These are phyloP conservation scores for Aspergillus egyptiacus DNA, from an alignment of 495 filamentous ascomycete genomes.

Conservation along the genomic window DNA sequence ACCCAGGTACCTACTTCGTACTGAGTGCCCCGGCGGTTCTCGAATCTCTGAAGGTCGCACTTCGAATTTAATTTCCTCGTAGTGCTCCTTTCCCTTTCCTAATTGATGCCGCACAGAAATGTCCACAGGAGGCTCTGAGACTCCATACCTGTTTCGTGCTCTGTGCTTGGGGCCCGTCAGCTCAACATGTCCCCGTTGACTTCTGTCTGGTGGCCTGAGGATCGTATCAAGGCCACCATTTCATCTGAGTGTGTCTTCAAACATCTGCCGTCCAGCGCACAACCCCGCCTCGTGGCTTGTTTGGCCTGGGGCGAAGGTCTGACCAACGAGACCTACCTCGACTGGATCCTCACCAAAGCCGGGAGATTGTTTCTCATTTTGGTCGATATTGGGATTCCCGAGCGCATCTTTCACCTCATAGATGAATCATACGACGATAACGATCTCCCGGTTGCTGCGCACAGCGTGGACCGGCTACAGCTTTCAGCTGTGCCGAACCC, in stretches of 20 bases:
- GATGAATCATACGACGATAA: constrained; percentile 85
- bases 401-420: constrained; percentile 79
- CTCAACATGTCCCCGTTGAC: constrained; percentile 27
- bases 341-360: constrained; percentile 80
- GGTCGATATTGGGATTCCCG: constrained; percentile 69
- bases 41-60: constrained; percentile 1
- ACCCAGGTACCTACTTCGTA: neutral
- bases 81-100: neutral
- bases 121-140: neutral
- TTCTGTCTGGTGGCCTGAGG: constrained; percentile 74
- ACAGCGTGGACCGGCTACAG: constrained; percentile 61
- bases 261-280: constrained; percentile 59
- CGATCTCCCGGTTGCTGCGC: constrained; percentile 73
- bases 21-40: neutral
- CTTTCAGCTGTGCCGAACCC: constrained; percentile 57
- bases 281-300: constrained; percentile 59
- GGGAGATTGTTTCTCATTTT: constrained; percentile 78
- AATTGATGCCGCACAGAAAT: constrained; percentile 10
- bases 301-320: constrained; percentile 81
- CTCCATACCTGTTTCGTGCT: neutral
- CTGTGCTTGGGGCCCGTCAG: constrained; percentile 13
- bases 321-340: constrained; percentile 85
- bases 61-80: constrained; percentile 7
- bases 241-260: constrained; percentile 62
- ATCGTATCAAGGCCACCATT: constrained; percentile 68